Percentiles rank a stretch among this genome's conserved stretches.
Evolutionary conservation across 2,329 filamentous ascomycete genomes (phyloP).

Genomic region (Exophiala oligosperma): DNA sequence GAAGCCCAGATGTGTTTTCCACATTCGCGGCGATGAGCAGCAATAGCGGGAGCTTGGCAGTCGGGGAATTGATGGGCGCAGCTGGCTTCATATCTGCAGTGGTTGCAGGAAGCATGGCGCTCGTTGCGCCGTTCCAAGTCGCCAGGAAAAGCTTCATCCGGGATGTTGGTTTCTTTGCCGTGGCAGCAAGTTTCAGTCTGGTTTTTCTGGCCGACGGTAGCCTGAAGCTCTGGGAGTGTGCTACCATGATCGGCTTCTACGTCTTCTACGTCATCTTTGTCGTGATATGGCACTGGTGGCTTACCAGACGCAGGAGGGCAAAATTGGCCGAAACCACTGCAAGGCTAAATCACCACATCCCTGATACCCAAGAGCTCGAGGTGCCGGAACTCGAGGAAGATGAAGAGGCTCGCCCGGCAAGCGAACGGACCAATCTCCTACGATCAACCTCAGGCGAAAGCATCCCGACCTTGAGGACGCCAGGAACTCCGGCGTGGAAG

Average conservation of each 20-base stretch:
- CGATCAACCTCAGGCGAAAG: slow-evolving; percentile 61
- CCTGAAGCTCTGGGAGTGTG: slow-evolving; percentile 85
- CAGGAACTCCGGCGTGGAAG: slow-evolving; percentile 45
- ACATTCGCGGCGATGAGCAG: slow-evolving; percentile 98
- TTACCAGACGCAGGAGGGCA: slow-evolving; percentile 61
- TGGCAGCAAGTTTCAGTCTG: slow-evolving; percentile 84
- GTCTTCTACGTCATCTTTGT: slow-evolving; percentile 85
- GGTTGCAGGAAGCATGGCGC: slow-evolving; percentile 93
- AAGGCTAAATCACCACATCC: slow-evolving; percentile 70
- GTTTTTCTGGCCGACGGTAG: slow-evolving; percentile 81
- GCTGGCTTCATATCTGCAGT: slow-evolving; percentile 96
- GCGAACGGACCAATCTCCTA: slow-evolving; percentile 46
- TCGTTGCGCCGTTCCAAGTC: slow-evolving; percentile 93
- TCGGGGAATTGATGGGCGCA: slow-evolving; percentile 92
- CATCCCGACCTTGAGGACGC: slow-evolving; percentile 60
- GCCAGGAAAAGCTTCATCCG: slow-evolving; percentile 85
- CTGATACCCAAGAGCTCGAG: slow-evolving; percentile 60
- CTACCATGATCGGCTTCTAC: slow-evolving; percentile 88
- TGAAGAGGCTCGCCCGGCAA: slow-evolving; percentile 51
- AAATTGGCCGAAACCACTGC: slow-evolving; percentile 69
- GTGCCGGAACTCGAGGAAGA: slow-evolving; percentile 57
- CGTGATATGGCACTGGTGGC: slow-evolving; percentile 88
- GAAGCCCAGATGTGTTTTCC: slow-evolving; percentile 96
- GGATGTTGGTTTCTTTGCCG: slow-evolving; percentile 89
- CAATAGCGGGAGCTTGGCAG: slow-evolving; percentile 92